Conservation (phyloP, 2,329 filamentous ascomycete species). For the Fonsecaea pedrosoi region DNA sequence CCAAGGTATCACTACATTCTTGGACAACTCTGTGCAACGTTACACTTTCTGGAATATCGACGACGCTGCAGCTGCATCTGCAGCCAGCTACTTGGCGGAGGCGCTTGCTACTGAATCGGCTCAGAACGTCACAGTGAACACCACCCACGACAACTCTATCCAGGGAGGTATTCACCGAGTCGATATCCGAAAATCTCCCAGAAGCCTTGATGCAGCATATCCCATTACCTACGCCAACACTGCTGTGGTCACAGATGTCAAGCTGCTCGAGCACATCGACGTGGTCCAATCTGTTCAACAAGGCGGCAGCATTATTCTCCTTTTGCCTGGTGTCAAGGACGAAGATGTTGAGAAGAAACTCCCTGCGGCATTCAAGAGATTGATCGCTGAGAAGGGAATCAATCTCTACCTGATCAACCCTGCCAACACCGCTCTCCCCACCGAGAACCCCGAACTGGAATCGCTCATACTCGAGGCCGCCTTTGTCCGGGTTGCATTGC, state of each 20-base stretch:
- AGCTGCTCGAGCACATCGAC: slow-evolving; percentile 78
- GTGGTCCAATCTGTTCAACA: slow-evolving; percentile 73
- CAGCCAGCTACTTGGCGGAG: slow-evolving; percentile 68
- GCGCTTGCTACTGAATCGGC: slow-evolving; percentile 66
- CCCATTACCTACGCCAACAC: slow-evolving; percentile 79
- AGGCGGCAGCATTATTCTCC: slow-evolving; percentile 75
- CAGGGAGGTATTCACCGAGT: slow-evolving; percentile 81
- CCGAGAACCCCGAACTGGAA: slow-evolving; percentile 67
- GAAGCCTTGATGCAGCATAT: slow-evolving; percentile 84
- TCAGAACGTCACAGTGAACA: slow-evolving; percentile 66
- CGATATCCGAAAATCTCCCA: slow-evolving; percentile 82
- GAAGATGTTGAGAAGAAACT: slow-evolving; percentile 90
- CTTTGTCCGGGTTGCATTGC: slow-evolving; percentile 78
- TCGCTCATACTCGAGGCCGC: slow-evolving; percentile 77
- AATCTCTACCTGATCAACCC: slow-evolving; percentile 79
- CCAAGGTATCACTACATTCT: slow-evolving; percentile 53
- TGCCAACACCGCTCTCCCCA: slow-evolving; percentile 69
- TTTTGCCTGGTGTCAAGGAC: slow-evolving; percentile 78
- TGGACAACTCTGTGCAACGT: slow-evolving; percentile 71
- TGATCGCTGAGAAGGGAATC: slow-evolving; percentile 72
- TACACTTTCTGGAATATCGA: slow-evolving; percentile 96
- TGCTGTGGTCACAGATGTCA: slow-evolving; percentile 77
- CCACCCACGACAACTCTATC: slow-evolving; percentile 67
- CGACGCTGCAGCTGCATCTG: slow-evolving; percentile 69
- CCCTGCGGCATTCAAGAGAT: slow-evolving; percentile 71